Conservation (phyloP, 2,329 filamentous ascomycete species). For the Aureobasidium melanogenum region DNA sequence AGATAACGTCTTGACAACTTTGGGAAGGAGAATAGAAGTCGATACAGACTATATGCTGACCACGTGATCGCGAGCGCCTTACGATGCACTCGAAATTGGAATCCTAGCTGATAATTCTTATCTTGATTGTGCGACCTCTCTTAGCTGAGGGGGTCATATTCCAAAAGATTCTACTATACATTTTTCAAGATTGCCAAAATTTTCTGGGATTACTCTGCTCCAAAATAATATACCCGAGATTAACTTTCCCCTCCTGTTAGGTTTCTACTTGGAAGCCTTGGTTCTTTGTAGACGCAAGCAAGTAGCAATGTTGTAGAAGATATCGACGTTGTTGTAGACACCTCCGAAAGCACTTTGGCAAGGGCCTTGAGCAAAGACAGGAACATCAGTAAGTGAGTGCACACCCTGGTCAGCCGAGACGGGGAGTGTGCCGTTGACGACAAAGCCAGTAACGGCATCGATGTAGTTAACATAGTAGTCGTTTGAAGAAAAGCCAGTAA, state of each 20-base stretch:
- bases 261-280: neutral
- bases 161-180: too few relatives aligned
- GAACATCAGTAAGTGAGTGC: conserved; percentile 69
- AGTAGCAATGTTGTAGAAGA: conserved; percentile 65
- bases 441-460: conserved; percentile 57
- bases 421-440: conserved; percentile 68
- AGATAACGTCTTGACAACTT: too few relatives aligned
- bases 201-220: too few relatives aligned
- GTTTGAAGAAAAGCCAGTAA: conserved; percentile 35
- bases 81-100: too few relatives aligned
- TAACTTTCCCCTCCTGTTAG: neutral
- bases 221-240: neutral
- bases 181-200: too few relatives aligned
- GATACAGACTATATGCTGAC: too few relatives aligned
- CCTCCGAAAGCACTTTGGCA: conserved; percentile 70
- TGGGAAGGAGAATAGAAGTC: too few relatives aligned
- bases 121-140: too few relatives aligned
- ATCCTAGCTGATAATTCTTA: too few relatives aligned
- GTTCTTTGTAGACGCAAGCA: conserved; percentile 48
- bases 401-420: conserved; percentile 58
- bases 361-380: conserved; percentile 69
- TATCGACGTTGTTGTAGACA: conserved; percentile 59
- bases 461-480: conserved; percentile 60
- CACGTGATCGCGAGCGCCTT: too few relatives aligned
- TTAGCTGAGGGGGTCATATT: too few relatives aligned